Evolutionary conservation across 345 rosid species (phyloP), one percentile per base, ranked within the genome.

Genomic region (Clarkia xantiana): DNA sequence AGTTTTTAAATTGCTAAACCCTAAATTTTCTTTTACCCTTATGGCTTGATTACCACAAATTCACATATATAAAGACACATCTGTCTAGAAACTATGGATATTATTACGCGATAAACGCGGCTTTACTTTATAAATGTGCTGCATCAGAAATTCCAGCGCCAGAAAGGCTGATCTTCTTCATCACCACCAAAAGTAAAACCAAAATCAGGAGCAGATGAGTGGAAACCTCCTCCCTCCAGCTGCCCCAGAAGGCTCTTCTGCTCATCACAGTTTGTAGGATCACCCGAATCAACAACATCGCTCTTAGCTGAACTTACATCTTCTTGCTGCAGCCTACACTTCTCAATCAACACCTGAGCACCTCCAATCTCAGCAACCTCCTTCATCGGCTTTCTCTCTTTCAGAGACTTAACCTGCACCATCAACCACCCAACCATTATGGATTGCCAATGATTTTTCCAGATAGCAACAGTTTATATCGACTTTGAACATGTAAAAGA

Each of bases 121-220:
- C 6, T 43, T 6, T 14, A n/a, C 48, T 45, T 7, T 3, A 45
- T 5, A 22, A 2, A 22, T 22, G 5, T 22, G 5, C 25, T 22
- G 25, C 36, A 34, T 66, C 59, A 73, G 61, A 57, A 67, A 54
- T 67, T 56, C 68, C 76, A 78, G 14, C 62, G 60, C 80, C 82
- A 78, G 50, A 81, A 65, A 18, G 70, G 70, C 23, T 69, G 81
- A 69, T 81, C 78, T 48, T 73, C 88, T 43, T 62, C 76, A 59
- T 73, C 64, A 67, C 59, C 68, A 57, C 79, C 62, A 15, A 71
- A 63, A 61, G 7, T 57, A 5, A 65, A 51, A 29, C 40, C 14
- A 36, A 16, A n/a, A 15, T 59, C 58, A 7, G 63, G 52, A 19
- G 66, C 62, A 18, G 51, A 54, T 47, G 55, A 59, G 40, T 43